Evolutionary conservation across 2,329 filamentous ascomycete species (phyloP), one percentile per base, ranked within the genome.

Genomic region (Cylindrodendrum hubeiense): DNA sequence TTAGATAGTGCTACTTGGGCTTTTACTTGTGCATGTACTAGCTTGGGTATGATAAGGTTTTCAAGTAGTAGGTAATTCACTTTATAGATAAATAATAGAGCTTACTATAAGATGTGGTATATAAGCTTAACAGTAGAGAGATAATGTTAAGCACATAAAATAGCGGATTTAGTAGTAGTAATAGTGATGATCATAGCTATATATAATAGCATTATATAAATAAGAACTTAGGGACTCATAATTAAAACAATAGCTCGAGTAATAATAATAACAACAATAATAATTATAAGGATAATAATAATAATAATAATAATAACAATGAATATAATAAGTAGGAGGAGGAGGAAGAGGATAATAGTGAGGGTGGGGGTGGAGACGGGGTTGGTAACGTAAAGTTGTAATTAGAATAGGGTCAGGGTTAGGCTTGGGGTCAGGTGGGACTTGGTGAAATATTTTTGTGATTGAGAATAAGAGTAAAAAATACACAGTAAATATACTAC

Each of bases 41-140:
- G 10, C 30, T 57, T 28, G 43, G 53, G 22, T 28, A 17, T n/a
- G 22, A 58, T 3, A 37, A 63, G 46, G 52, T 34, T 4, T 51
- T 56, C 44, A 13, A 56, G 44, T 44, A 51, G 30, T 56, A 9
- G 59, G 59, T 33, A 2, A 15, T 56, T 41, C 51, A 34, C 30
- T 62, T 62, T 28, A 62, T 22, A 6, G 59, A 62, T 5, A 33
- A 56, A 44, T 33, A 62, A 33, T 62, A 19, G 51, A 50, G 22
- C 41, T 62, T 62, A 17, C 37, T 62, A 34, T n/a, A 19, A 3
- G 59, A 62, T 30, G 22, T 62, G 4, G 33, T 15, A 12, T 9
- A 56, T 28, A 30, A 61, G 58, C 50, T 55, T 3, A 30, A 12
- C 33, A 37, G 33, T 12, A 55, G 43, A 34, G 28, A 52, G 21